Conservation (phyloP, 768 basidiomycete genomes). For the Leccinum broughii region DNA sequence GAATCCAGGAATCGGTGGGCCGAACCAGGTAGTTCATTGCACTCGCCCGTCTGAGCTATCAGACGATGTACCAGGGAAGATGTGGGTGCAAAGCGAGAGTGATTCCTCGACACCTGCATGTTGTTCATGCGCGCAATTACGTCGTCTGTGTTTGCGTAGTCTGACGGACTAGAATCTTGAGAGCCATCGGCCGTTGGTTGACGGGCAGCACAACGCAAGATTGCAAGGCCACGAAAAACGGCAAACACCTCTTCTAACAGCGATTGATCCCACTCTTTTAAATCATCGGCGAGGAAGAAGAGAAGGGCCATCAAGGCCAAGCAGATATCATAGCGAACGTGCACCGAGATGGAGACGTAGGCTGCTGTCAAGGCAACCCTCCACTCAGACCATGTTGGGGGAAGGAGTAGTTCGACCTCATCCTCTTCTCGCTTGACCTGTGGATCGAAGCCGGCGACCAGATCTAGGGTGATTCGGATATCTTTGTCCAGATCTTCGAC, state of each 20-base stretch:
- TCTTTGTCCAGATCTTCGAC: slow-evolving; percentile 57
- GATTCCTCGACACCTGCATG: slow-evolving; percentile 66
- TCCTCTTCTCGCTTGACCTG: slow-evolving; percentile 77
- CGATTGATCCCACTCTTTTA: slow-evolving; percentile 63
- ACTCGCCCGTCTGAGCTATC: slow-evolving; percentile 51
- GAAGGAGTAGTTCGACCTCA: slow-evolving; percentile 55
- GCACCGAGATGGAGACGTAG: slow-evolving; percentile 61
- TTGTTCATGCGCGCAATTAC: slow-evolving; percentile 62
- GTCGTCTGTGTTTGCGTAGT: slow-evolving; percentile 56
- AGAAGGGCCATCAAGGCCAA: slow-evolving; percentile 64
- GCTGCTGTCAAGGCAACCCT: slow-evolving; percentile 58
- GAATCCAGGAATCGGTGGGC: slow-evolving; percentile 72
- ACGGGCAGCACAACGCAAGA: slow-evolving; percentile 59
- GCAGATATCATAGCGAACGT: slow-evolving; percentile 76
- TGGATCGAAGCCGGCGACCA: slow-evolving; percentile 69
- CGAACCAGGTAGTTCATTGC: slow-evolving; percentile 51
- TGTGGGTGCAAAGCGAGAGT: slow-evolving; percentile 48
- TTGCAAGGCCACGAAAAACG: slow-evolving; percentile 75
- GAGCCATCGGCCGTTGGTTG: slow-evolving; percentile 52
- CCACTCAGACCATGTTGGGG: slow-evolving; percentile 61
- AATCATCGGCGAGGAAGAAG: slow-evolving; percentile 67
- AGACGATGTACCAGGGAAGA: slow-evolving; percentile 67
- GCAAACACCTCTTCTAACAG: slow-evolving; percentile 74
- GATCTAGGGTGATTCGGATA: slow-evolving; percentile 59
- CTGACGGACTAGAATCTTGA: slow-evolving; percentile 33